Conservation (phyloP, 179 eudicot genomes). For the Gypsophila paniculata region DNA sequence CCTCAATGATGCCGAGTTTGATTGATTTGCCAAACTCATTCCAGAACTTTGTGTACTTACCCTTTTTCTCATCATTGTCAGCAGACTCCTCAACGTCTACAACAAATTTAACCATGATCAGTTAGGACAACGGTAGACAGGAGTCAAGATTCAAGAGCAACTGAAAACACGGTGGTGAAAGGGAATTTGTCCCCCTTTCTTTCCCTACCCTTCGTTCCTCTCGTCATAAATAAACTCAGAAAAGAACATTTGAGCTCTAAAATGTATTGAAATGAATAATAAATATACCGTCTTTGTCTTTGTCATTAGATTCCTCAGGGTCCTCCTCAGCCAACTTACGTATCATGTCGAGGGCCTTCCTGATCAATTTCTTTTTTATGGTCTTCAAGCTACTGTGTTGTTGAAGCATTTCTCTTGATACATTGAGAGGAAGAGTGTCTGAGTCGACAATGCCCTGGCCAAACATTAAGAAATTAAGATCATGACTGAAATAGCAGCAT, state of each 20-base stretch:
- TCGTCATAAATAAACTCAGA: neutral
- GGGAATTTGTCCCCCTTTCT: neutral
- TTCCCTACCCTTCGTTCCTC: neutral
- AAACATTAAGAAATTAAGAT: conserved; percentile 20
- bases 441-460: conserved; percentile 96
- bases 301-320: conserved; percentile 73
- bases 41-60: conserved; percentile 89
- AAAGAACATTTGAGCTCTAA: too few relatives aligned
- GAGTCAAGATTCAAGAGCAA: neutral
- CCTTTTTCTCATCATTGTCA: conserved; percentile 78
- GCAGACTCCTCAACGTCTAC: conserved; percentile 74
- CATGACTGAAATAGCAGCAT: conserved; percentile 17
- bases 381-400: conserved; percentile 98
- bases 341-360: conserved; percentile 99
- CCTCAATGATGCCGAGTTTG: conserved; percentile 94
- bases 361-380: conserved; percentile 84
- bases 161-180: neutral
- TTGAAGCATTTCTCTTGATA: conserved; percentile 99
- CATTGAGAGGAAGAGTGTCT: conserved; percentile 88
- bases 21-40: conserved; percentile 97
- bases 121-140: neutral
- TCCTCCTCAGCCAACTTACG: conserved; percentile 95
- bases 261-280: too few relatives aligned
- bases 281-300: conserved; percentile 66
- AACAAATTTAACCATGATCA: neutral